Conservation (phyloP, 2,329 filamentous ascomycete genomes). For the Colletotrichum sp. region DNA sequence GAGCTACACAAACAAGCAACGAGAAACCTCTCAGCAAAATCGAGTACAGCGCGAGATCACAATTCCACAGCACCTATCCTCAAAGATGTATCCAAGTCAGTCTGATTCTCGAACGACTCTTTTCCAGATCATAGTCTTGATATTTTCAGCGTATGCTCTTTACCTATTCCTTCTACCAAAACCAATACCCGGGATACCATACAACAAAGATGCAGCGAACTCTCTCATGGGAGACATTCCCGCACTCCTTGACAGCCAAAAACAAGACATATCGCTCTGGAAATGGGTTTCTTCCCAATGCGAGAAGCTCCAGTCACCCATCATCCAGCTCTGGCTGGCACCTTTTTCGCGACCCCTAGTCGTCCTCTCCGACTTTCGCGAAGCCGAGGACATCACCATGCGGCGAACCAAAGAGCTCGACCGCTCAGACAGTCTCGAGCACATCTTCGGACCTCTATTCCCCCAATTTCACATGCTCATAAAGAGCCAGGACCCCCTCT, state of each 20-base stretch:
- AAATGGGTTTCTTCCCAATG: background rate
- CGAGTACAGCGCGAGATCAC: background rate
- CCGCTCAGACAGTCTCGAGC: conserved; percentile 23
- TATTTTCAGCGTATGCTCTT: background rate
- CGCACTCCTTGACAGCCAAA: background rate
- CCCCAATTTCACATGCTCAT: conserved; percentile 29
- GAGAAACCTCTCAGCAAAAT: background rate
- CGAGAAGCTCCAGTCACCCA: conserved; percentile 39
- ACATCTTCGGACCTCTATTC: background rate
- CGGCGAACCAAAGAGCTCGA: conserved; percentile 49
- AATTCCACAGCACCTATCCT: background rate
- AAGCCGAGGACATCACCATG: conserved; percentile 45
- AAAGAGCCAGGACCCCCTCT: conserved; percentile 28
- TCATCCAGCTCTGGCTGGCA: conserved; percentile 51
- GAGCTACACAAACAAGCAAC: background rate
- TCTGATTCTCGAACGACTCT: background rate
- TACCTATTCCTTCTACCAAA: background rate
- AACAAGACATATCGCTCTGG: background rate
- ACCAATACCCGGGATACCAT: background rate
- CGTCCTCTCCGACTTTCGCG: conserved; percentile 40
- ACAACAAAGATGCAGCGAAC: background rate
- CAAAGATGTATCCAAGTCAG: background rate
- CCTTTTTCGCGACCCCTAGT: conserved; percentile 48
- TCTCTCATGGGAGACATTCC: background rate
- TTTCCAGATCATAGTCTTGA: background rate